Base-by-base conservation (phyloP, 768 basidiomycete species). In the Auricularia sp. region DNA sequence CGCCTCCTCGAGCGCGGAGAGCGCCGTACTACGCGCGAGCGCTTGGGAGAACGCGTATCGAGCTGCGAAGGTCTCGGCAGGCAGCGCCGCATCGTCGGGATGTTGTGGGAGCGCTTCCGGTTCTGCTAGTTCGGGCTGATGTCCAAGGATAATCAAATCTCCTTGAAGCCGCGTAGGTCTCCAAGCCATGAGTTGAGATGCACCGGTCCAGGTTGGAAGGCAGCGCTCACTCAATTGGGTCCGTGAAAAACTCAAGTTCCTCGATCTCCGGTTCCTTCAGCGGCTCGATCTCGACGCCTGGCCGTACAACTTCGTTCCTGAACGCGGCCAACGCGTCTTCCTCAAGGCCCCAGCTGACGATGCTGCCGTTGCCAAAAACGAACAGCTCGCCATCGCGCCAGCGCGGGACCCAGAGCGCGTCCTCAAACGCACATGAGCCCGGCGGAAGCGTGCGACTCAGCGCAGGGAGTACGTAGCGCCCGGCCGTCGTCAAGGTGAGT, bases 31-130 rank as follows among this genome's bases (percentile, higher is more conserved):
- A 18, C 93, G 84, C 2, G 94, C 90, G 21, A 97, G 82, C 1
- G 93, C 93, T 71, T 96, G 91, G 0, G 93, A 94, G 74, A 87
- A 92, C 10, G 93, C 88, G 71, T 97, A 97, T 29, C 94, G 88
- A 1, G 89, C 92, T 3, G 94, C 79, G 4, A 94, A 78, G 0
- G 90, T 91, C 43, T 88, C 83, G 56, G 77, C 75, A 1, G 91
- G 89, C 23, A 91, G 80, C 1, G 75, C 79, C 35, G 64, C 33
- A 5, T 62, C 42, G 18, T 53, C 64, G 7, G 67, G 69, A 29
- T 72, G 72, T 33, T 71, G 69, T n/a, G 74, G 76, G 77, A 83
- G 72, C 11, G 78, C 80, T 4, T 82, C 79, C 0, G 67, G 74
- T 35, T 74, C 74, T 62, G 82, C 84, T n/a, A 88, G 76, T 12